A percentile compares a stretch with the other conserved stretches of the same genome.
Conservation (phyloP, 306 rosid species). For the Adenanthera pavonina region DNA sequence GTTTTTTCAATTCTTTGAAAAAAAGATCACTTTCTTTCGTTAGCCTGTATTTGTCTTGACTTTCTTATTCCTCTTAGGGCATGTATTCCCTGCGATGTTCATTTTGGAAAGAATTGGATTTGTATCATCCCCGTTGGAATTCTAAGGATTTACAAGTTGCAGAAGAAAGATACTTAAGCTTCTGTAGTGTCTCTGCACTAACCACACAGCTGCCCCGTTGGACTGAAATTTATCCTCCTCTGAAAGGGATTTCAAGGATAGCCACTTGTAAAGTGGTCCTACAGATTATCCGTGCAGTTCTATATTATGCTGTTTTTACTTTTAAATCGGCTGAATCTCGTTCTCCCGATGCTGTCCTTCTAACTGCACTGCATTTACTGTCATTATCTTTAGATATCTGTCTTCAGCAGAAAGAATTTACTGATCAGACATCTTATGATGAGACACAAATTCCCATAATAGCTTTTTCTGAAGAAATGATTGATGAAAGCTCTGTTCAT, state of each 20-base stretch:
- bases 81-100: constrained; percentile 85
- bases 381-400: constrained; percentile 83
- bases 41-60: constrained; percentile 33
- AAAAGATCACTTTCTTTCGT: constrained; percentile 18
- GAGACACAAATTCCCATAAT: constrained; percentile 66
- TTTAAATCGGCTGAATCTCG: constrained; percentile 75
- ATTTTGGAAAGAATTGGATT: constrained; percentile 88
- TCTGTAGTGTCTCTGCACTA: constrained; percentile 67
- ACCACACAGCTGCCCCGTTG: constrained; percentile 80
- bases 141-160: constrained; percentile 89
- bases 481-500: constrained; percentile 51
- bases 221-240: constrained; percentile 83
- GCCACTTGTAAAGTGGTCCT: constrained; percentile 86
- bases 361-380: constrained; percentile 84
- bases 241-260: constrained; percentile 74
- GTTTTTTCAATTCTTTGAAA: constrained; percentile 38
- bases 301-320: constrained; percentile 80
- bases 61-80: constrained; percentile 59
- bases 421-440: constrained; percentile 44
- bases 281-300: constrained; percentile 80
- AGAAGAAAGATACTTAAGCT: constrained; percentile 95
- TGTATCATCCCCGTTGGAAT: constrained; percentile 95
- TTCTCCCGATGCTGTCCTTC: constrained; percentile 85
- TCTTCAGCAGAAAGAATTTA: constrained; percentile 64
- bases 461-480: constrained; percentile 67